Base-by-base conservation (phyloP, 2,329 filamentous ascomycete species). In the Exophiala sideris region DNA sequence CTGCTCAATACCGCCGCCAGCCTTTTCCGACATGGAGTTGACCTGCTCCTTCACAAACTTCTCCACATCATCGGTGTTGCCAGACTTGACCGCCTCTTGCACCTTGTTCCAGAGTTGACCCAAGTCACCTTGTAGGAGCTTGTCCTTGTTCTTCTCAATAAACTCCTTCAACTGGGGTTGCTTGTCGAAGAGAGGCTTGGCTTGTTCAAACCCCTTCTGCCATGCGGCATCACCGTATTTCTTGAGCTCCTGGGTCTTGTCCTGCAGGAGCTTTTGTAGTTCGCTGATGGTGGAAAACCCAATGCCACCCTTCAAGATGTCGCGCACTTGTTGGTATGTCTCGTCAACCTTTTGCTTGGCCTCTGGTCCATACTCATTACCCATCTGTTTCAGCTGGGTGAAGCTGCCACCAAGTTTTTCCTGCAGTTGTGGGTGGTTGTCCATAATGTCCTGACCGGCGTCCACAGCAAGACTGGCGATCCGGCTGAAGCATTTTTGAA, bases 341-440 rank as follows among this genome's bases (percentile, higher is more conserved):
- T 86, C 77, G 51, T 90, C 84, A 4, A 87, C 80, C 68, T 88
- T 79, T 76, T 89, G 85, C 79, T 89, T 88, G 0, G 85, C 87
- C 66, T 90, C 85, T 0, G 87, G 87, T 0, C 88, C 88, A 64
- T 87, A 86, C 55, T 83, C 75, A 11, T 89, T 80, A 21, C 83
- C 83, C 69, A 89, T 78, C 61, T 83, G 70, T 77, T 88, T 87
- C 46, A 91, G 73, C 67, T 87, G 80, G 46, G 88, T 81, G 41
- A 88, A 71, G 62, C 81, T 84, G 9, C 81, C 83, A 11, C 87
- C 87, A 7, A 90, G 71, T 71, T 87, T 85, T 66, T 89, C 80
- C 75, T 88, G 89, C 16, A 89, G 65, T 62, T 86, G 70, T 0
- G 88, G 88, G 67, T 91, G 87, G 66, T 89, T 88, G 64, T 89